Evolutionary conservation across 2,329 filamentous ascomycete genomes (phyloP), one percentile per base, ranked within the genome.

Genomic region (Dactylellina drechsleri): DNA sequence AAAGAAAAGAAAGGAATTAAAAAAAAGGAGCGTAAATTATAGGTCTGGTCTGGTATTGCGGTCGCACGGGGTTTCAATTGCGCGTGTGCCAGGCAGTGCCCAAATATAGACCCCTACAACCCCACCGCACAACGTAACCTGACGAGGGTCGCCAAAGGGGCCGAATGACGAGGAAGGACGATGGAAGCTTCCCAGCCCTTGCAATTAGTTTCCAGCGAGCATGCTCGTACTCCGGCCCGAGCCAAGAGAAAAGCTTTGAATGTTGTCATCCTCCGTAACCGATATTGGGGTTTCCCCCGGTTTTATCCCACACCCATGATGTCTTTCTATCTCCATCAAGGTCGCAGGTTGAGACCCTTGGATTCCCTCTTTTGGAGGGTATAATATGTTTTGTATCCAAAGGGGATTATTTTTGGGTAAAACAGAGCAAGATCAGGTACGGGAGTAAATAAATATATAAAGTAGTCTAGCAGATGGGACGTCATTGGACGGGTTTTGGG

Each of bases 21-120:
- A 36, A 36, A 36, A 36, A 36, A 36, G 31, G 31, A 36, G 31
- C 1, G 10, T 36, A 36, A 7, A 36, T 36, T 36, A 36, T 36
- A 5, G 31, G 31, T 36, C 31, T 10, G 5, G 6, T 7, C 31
- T 36, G 31, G 31, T 36, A 36, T 36, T 36, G 31, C 31, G 31
- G 59, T 59, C 23, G 31, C 50, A 71, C 66, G 47, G 40, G 66
- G 52, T 45, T 62, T 53, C 23, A 26, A 59, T 67, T 71, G 65
- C 57, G 57, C 36, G 20, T 36, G 31, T 2, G 31, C 31, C 31
- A 49, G 62, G 62, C 62, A 50, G 45, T 75, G 71, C 58, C 70
- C 71, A 75, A 75, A 75, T 75, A 64, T 75, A 75, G 71, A 60
- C 50, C n/a, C n/a, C n/a, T n/a, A n/a, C n/a, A n/a, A n/a, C n/a